A percentile compares a stretch with the other conserved stretches of the same genome.
phyloP scores from a whole-genome alignment of 176 grass and related monocot genomes.

The Musa itinerans region DNA sequence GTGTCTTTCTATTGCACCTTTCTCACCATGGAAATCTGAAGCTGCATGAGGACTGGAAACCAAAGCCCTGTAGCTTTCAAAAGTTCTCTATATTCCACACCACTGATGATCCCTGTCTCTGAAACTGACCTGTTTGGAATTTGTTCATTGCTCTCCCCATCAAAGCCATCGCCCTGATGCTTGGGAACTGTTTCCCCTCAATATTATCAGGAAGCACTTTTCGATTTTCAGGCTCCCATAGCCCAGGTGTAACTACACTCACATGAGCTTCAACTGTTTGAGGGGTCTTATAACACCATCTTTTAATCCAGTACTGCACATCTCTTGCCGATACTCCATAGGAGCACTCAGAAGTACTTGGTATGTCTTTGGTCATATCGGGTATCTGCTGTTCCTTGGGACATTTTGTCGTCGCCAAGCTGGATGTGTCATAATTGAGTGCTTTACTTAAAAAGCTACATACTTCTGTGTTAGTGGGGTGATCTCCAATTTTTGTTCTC shows the following conservation, averaged over 20 bases:
- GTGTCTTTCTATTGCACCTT: too few species aligned
- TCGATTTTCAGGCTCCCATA: background rate
- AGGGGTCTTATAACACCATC: background rate
- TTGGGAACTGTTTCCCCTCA: slow-evolving; percentile 24
- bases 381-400: background rate
- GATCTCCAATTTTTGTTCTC: background rate
- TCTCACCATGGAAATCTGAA: too few species aligned
- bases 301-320: background rate
- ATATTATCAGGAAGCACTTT: background rate
- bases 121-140: slow-evolving; percentile 29
- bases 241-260: background rate
- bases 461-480: background rate
- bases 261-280: background rate
- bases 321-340: background rate
- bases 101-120: slow-evolving; percentile 34
- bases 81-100: slow-evolving; percentile 34
- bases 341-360: background rate
- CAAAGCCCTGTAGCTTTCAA: slow-evolving; percentile 15
- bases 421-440: background rate
- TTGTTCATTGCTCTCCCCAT: slow-evolving; percentile 50
- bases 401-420: background rate
- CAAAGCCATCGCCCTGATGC: slow-evolving; percentile 49
- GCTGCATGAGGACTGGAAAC: too few species aligned
- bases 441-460: background rate
- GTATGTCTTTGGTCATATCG: background rate